Evolutionary conservation across 1,139 yeast species (phyloP).

Genomic region (Blastobotrys indianensis): DNA sequence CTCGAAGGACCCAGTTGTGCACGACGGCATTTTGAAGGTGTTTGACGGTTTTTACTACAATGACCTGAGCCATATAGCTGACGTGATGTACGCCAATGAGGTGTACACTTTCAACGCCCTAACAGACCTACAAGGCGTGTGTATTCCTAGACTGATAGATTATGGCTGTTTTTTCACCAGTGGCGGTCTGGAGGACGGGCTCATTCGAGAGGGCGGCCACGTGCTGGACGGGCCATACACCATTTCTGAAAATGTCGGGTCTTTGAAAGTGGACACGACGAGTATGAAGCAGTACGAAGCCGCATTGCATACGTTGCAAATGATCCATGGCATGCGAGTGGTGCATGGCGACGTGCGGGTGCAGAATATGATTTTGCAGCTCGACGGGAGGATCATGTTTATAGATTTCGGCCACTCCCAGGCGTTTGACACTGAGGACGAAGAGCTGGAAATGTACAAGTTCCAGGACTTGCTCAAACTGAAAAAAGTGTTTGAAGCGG

Average conservation of each 20-base stretch:
- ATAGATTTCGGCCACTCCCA: slow-evolving; percentile 13
- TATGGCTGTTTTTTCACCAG: slow-evolving; percentile 12
- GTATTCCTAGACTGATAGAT: slow-evolving; percentile 8
- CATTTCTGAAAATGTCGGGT: slow-evolving; percentile 9
- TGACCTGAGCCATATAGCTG: slow-evolving; percentile 9
- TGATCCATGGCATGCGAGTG: slow-evolving; percentile 6
- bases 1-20: slow-evolving; percentile 1
- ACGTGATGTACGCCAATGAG: slow-evolving; percentile 12
- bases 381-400: slow-evolving; percentile 5
- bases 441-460: slow-evolving; percentile 8
- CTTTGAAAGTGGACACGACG: not conserved
- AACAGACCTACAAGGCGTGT: slow-evolving; percentile 4
- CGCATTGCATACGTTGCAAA: slow-evolving; percentile 5
- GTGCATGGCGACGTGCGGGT: slow-evolving; percentile 11
- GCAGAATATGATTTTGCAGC: slow-evolving; percentile 10
- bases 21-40: slow-evolving; percentile 11
- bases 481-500: slow-evolving; percentile 3
- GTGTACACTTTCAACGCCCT: slow-evolving; percentile 9
- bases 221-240: slow-evolving; percentile 11
- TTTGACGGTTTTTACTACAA: slow-evolving; percentile 10
- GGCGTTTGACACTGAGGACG: slow-evolving; percentile 8
- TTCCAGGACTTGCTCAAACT: slow-evolving; percentile 10
- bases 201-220: not conserved
- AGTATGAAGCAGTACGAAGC: slow-evolving; percentile 5
- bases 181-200: slow-evolving; percentile 3